phyloP scores from a whole-genome alignment of 2,329 filamentous ascomycete species.

The Plenodomus tracheiphilus region DNA sequence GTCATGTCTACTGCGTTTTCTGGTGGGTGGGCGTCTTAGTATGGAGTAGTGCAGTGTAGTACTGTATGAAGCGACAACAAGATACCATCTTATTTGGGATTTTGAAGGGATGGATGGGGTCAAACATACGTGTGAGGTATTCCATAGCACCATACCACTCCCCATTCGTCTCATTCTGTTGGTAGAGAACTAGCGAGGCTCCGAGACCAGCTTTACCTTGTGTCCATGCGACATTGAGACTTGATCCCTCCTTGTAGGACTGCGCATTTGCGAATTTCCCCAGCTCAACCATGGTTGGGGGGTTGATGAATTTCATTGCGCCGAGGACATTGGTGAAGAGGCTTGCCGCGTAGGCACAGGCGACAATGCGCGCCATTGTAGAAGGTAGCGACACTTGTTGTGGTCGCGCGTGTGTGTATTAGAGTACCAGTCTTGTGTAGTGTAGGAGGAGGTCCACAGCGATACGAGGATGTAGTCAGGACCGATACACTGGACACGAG shows the following conservation, averaged over 20 bases:
- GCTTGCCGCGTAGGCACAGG: not conserved
- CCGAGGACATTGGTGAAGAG: not conserved
- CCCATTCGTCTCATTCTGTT: conserved; percentile 3
- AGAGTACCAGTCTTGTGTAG: not conserved
- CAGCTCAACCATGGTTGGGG: not conserved
- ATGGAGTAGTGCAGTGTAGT: too few species aligned
- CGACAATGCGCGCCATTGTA: not conserved
- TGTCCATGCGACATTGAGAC: conserved; percentile 2
- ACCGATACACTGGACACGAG: not conserved
- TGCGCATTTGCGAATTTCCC: not conserved
- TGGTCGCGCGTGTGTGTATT: too few species aligned
- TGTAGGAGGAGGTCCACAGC: not conserved
- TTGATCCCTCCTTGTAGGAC: conserved; percentile 1
- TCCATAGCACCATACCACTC: conserved; percentile 2
- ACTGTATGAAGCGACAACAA: too few species aligned
- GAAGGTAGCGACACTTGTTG: not conserved
- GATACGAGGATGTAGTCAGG: not conserved
- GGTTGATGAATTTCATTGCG: conserved; percentile 6
- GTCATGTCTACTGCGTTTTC: conserved; percentile 1
- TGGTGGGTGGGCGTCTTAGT: not conserved
- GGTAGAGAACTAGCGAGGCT: conserved; percentile 6
- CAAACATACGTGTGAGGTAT: conserved; percentile 5
- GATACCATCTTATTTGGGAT: too few species aligned
- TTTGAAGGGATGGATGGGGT: not conserved
- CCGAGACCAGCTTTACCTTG: not conserved